Percentiles rank a stretch among this genome's conserved stretches.
These are phyloP conservation scores for Entamoeba invadens DNA, from an alignment of 208 protist species.

Conservation along the genomic window DNA sequence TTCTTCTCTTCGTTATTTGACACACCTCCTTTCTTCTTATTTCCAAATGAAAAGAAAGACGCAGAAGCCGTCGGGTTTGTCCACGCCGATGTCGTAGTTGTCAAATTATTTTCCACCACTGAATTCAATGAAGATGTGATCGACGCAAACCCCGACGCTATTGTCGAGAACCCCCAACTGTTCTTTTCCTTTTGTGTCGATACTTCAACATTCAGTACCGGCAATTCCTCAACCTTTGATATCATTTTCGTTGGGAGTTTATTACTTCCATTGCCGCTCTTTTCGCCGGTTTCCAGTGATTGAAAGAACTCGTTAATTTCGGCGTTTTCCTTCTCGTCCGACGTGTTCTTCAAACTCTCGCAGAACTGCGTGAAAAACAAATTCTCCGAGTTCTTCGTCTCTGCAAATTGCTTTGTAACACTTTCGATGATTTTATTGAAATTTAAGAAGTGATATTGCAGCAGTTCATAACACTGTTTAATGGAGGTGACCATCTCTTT, in stretches of 20 bases:
- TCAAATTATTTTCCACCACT: not conserved
- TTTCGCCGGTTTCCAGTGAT: too few relatives aligned
- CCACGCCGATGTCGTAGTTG: not conserved
- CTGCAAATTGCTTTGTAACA: not conserved
- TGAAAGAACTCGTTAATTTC: not conserved
- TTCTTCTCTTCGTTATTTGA: not conserved
- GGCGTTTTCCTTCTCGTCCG: not conserved
- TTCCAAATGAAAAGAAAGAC: not conserved
- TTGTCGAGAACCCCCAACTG: not conserved
- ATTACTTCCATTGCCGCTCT: not conserved
- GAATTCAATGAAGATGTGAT: not conserved
- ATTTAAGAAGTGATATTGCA: not conserved
- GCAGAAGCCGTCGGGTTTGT: not conserved
- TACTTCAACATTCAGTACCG: not conserved
- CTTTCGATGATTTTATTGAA: not conserved
- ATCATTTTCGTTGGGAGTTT: not conserved
- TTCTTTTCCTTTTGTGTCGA: not conserved
- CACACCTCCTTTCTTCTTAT: not conserved
- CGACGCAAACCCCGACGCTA: not conserved
- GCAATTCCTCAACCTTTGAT: not conserved
- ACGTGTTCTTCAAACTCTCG: not conserved
- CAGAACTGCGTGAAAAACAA: not conserved
- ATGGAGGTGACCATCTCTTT: not conserved
- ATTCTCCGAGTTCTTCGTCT: not conserved
- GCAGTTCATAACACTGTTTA: not conserved